phyloP scores from a whole-genome alignment of 1,284 basidiomycete genomes.

The Meripilus lineatus region DNA sequence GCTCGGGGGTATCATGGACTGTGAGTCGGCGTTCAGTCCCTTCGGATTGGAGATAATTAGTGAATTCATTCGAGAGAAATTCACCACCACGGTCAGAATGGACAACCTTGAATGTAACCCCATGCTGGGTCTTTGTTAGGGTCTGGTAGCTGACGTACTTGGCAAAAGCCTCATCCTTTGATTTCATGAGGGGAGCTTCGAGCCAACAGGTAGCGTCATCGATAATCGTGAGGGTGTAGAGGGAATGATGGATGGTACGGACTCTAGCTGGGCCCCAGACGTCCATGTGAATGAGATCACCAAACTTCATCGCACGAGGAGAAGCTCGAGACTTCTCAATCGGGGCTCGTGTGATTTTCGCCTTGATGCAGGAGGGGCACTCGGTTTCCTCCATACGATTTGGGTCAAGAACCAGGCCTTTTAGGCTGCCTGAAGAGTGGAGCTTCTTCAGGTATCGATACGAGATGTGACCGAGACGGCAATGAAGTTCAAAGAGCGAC shows the following conservation, averaged over 20 bases:
- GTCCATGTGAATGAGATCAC: constrained; percentile 32
- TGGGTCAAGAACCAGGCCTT: neutral
- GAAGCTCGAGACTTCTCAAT: constrained; percentile 28
- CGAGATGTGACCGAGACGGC: neutral
- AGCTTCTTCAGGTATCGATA: neutral
- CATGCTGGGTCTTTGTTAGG: constrained; percentile 11
- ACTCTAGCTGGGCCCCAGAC: constrained; percentile 32
- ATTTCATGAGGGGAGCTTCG: constrained; percentile 16
- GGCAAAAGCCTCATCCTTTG: constrained; percentile 19
- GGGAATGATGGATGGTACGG: constrained; percentile 17
- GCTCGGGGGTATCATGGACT: constrained; percentile 27
- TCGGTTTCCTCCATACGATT: neutral
- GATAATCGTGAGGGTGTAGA: constrained; percentile 24
- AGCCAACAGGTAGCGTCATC: constrained; percentile 19
- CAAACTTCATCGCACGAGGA: constrained; percentile 21
- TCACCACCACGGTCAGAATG: constrained; percentile 18
- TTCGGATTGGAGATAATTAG: constrained; percentile 9
- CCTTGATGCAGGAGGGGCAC: constrained; percentile 26
- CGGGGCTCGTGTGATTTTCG: constrained; percentile 24
- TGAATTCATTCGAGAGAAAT: constrained; percentile 12
- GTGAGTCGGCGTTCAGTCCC: constrained; percentile 12
- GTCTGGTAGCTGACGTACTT: constrained; percentile 20
- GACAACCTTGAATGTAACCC: constrained; percentile 9
- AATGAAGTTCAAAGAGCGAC: neutral
- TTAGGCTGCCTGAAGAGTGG: neutral